Conservation (phyloP, 192 early-diverging fungal genomes). For the Backusella luteola region DNA sequence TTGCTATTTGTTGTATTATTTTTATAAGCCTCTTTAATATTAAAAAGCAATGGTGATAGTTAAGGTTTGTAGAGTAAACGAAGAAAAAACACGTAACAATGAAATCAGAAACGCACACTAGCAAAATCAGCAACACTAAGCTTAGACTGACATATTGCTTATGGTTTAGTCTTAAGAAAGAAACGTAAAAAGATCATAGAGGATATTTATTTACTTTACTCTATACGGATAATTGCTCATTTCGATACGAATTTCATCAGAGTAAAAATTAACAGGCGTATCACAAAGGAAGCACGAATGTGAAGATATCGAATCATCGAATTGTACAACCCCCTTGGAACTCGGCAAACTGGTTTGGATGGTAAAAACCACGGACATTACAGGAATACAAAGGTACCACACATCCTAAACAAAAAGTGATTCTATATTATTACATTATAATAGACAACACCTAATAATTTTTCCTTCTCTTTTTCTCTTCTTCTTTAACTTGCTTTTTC, state of each 20-base stretch:
- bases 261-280: constrained; percentile 1
- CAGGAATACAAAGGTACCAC: neutral
- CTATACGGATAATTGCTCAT: neutral
- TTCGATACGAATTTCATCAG: neutral
- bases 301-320: constrained; percentile 12
- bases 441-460: neutral
- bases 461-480: neutral
- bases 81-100: neutral
- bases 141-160: neutral
- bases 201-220: neutral
- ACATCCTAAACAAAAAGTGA: neutral
- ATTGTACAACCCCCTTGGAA: neutral
- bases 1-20: neutral
- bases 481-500: constrained; percentile 3
- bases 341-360: constrained; percentile 3
- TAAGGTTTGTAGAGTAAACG: neutral
- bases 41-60: no score
- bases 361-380: neutral
- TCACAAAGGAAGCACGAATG: constrained; percentile 13
- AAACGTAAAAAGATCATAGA: neutral
- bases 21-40: neutral
- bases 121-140: neutral
- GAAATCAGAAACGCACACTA: neutral
- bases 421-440: neutral
- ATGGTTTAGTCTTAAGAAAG: neutral